Evolutionary conservation across 768 basidiomycete species (phyloP).

Genomic region (Pleurotus salmoneostramineus): DNA sequence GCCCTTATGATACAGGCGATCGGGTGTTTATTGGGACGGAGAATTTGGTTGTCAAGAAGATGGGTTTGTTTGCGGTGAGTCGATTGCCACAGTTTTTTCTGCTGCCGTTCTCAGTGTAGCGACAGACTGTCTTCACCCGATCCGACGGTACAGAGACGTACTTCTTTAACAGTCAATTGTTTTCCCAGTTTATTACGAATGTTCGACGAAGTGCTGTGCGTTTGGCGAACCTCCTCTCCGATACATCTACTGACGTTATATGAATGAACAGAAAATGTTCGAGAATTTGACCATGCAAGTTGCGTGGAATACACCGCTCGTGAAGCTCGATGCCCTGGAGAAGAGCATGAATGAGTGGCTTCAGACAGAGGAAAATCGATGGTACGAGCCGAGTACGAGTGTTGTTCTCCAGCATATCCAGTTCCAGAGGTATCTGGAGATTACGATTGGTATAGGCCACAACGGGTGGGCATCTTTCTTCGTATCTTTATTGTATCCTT

Average conservation of each 20-base stretch:
- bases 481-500: not conserved
- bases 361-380: constrained; percentile 72
- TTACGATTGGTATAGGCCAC: constrained; percentile 63
- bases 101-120: not conserved
- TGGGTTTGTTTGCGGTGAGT: constrained; percentile 70
- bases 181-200: constrained; percentile 73
- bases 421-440: constrained; percentile 61
- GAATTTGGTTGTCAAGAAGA: constrained; percentile 73
- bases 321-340: constrained; percentile 69
- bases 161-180: constrained; percentile 77
- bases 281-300: constrained; percentile 69
- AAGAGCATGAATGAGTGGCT: constrained; percentile 71
- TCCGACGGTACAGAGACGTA: constrained; percentile 76
- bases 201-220: constrained; percentile 67
- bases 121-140: constrained; percentile 65
- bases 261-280: constrained; percentile 49
- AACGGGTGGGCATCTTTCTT: constrained; percentile 33
- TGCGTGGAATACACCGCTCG: constrained; percentile 70
- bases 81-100: too few relatives aligned
- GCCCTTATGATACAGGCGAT: constrained; percentile 81
- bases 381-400: constrained; percentile 68
- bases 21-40: constrained; percentile 77
- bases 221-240: constrained; percentile 2
- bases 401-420: constrained; percentile 61
- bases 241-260: too few relatives aligned